A percentile compares a stretch with the other conserved stretches of the same genome.
These are phyloP conservation scores for Kentomonas sorsogonicus DNA, from an alignment of 208 protist species.

Conservation along the genomic window DNA sequence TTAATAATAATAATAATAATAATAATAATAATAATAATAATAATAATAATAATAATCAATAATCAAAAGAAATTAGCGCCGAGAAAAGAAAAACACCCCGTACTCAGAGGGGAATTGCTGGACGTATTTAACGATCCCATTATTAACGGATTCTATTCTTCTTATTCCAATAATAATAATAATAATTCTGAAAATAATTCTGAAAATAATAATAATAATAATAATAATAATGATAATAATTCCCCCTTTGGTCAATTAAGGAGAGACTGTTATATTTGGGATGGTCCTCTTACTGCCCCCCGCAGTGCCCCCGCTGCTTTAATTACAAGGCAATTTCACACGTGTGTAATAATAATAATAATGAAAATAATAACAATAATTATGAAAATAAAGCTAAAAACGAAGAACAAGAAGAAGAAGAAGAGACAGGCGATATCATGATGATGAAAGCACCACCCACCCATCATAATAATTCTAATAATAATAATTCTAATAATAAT, in stretches of 20 bases:
- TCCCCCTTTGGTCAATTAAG: not conserved
- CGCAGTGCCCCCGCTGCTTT: no score
- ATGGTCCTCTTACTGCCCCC: no score
- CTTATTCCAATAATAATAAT: constrained; percentile 4
- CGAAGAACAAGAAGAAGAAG: no score
- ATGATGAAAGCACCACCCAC: no score
- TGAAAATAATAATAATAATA: constrained; percentile 5
- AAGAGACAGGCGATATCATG: no score
- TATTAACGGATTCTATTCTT: no score
- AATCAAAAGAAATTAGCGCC: no score
- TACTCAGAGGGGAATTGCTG: not conserved
- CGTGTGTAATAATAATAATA: constrained; percentile 3
- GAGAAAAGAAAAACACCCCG: not conserved
- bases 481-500: not conserved
- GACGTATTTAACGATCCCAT: not conserved
- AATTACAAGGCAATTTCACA: no score
- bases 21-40: no score
- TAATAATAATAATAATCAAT: constrained; percentile 10
- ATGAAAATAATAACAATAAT: constrained; percentile 1
- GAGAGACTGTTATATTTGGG: no score
- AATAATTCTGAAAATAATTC: constrained; percentile 9
- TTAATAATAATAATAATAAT: no score
- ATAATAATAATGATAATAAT: constrained; percentile 1
- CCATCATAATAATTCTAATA: not conserved
- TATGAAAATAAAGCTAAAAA: no score